Evolutionary conservation across 352 stramenopile genomes (phyloP).

Genomic region (Phytophthora constricta): DNA sequence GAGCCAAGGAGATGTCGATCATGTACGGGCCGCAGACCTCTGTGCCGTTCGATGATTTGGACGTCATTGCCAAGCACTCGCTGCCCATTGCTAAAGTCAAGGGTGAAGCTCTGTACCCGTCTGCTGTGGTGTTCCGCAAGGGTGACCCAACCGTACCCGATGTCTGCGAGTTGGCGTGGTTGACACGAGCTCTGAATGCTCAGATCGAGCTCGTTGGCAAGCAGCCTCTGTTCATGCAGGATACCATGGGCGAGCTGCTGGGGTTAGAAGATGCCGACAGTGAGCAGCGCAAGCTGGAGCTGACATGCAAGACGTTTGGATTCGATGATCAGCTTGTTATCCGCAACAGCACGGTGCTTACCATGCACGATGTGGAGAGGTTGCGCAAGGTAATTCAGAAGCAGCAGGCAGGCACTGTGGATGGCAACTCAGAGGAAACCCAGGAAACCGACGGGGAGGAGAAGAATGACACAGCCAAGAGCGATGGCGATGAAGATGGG

Average conservation of each 20-base stretch:
- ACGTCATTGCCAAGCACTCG: conserved; percentile 67
- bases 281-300: conserved; percentile 63
- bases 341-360: conserved; percentile 83
- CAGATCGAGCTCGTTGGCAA: conserved; percentile 73
- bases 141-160: conserved; percentile 72
- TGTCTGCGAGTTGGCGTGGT: conserved; percentile 70
- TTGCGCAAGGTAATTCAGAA: conserved; percentile 59
- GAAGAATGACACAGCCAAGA: conserved; percentile 21
- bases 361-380: conserved; percentile 73
- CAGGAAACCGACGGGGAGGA: conserved; percentile 21
- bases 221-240: conserved; percentile 76
- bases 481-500: conserved; percentile 34
- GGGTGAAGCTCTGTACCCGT: conserved; percentile 64
- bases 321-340: conserved; percentile 72
- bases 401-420: conserved; percentile 19
- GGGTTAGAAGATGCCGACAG: conserved; percentile 53
- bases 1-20: conserved; percentile 85
- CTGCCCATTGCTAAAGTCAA: conserved; percentile 55
- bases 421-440: conserved; percentile 6
- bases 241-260: conserved; percentile 65
- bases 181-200: conserved; percentile 68
- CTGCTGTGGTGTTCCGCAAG: conserved; percentile 73
- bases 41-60: conserved; percentile 83
- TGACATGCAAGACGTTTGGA: conserved; percentile 65
- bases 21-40: conserved; percentile 72